A percentile compares a stretch with the other conserved stretches of the same genome.
Conservation (phyloP, 2,329 filamentous ascomycete species). For the Myriangium duriaei region DNA sequence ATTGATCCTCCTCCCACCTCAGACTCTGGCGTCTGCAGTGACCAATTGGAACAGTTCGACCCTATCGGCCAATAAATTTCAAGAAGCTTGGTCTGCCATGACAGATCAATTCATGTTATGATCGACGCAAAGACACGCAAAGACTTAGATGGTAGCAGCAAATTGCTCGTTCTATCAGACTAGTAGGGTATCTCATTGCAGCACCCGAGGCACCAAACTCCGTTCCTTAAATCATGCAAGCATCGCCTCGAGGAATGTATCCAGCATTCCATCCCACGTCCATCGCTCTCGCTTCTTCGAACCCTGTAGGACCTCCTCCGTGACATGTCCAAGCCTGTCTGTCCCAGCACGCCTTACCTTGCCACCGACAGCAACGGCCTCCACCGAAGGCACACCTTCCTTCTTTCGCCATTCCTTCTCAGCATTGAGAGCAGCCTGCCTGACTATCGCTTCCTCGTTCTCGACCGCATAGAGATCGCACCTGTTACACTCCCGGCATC, state of each 20-base stretch:
- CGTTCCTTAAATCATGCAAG: slow-evolving; percentile 12
- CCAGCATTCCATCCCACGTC: slow-evolving; percentile 15
- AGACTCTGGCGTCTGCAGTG: no score
- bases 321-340: slow-evolving; percentile 10
- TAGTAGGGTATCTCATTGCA: no score
- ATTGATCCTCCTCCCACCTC: no score
- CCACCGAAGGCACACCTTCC: slow-evolving; percentile 17
- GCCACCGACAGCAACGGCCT: slow-evolving; percentile 10
- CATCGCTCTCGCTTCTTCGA: slow-evolving; percentile 6
- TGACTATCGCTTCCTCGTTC: slow-evolving; percentile 33
- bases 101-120: no score
- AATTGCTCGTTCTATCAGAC: no score
- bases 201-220: no score
- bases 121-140: no score
- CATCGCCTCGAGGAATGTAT: slow-evolving; percentile 15
- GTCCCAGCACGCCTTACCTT: slow-evolving; percentile 4
- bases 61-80: no score
- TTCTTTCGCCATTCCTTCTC: slow-evolving; percentile 34
- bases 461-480: slow-evolving; percentile 39
- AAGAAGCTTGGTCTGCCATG: no score
- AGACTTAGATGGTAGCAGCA: no score
- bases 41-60: no score
- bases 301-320: slow-evolving; percentile 17
- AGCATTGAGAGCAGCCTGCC: slow-evolving; percentile 29
- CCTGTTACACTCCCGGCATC: slow-evolving; percentile 62